Percentiles rank a stretch among this genome's conserved stretches.
phyloP scores from a whole-genome alignment of 169 alveolate species.

The Plasmodium gallinaceum region DNA sequence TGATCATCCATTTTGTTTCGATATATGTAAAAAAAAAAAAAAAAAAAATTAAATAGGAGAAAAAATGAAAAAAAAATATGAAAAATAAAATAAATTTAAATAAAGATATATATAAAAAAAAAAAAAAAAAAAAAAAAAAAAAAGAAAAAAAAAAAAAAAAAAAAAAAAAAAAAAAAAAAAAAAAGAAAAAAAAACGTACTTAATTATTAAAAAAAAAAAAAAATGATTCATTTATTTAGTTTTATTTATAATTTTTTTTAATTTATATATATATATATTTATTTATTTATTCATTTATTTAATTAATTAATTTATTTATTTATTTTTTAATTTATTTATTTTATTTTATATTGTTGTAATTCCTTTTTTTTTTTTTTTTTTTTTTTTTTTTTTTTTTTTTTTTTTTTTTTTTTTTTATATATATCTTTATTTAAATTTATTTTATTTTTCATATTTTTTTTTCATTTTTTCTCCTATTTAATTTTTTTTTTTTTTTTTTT shows the following conservation, averaged over 20 bases:
- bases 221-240: no score
- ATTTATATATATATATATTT: no score
- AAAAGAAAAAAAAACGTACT: no score
- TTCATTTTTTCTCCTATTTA: background rate
- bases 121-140: background rate
- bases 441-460: background rate
- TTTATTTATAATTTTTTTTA: no score
- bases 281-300: no score
- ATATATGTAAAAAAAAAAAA: background rate
- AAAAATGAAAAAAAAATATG: background rate
- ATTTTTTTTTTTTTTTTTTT: background rate
- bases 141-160: no score
- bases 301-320: no score
- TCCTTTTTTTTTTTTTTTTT: no score
- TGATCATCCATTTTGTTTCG: slow-evolving; percentile 72
- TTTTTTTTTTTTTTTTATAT: background rate
- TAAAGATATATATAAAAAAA: background rate
- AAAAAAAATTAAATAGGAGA: background rate
- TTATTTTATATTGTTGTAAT: no score
- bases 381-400: background rate
- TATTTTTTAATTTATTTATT: no score
- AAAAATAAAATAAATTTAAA: background rate
- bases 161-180: no score
- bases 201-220: no score
- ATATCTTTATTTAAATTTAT: background rate